Evolutionary conservation across 1,284 basidiomycete genomes (phyloP).

Genomic region (Mycosarcoma maydis): DNA sequence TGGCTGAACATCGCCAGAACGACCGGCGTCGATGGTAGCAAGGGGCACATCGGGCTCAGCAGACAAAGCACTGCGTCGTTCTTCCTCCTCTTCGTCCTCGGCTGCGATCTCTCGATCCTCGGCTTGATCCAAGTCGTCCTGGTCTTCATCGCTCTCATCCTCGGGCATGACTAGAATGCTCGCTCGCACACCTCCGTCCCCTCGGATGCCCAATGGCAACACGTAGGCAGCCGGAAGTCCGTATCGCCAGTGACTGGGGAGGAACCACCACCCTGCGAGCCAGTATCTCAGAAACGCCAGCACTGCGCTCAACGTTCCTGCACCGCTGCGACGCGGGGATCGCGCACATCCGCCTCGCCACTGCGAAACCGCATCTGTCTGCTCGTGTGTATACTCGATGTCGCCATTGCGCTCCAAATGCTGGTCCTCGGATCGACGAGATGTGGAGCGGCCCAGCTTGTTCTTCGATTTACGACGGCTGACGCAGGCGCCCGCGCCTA

Average conservation of each 20-base stretch:
- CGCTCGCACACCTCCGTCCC: slow-evolving; percentile 55
- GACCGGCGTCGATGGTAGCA: background rate
- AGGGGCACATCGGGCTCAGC: slow-evolving; percentile 11
- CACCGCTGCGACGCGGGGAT: slow-evolving; percentile 17
- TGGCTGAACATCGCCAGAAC: background rate
- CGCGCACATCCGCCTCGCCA: slow-evolving; percentile 38
- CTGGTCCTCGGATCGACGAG: slow-evolving; percentile 18
- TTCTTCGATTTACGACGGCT: slow-evolving; percentile 18
- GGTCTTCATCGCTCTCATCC: slow-evolving; percentile 45
- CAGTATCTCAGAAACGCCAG: slow-evolving; percentile 48
- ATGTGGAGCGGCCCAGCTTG: slow-evolving; percentile 7
- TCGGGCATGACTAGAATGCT: slow-evolving; percentile 53
- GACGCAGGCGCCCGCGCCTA: slow-evolving; percentile 21
- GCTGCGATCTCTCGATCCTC: slow-evolving; percentile 41
- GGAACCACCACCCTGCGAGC: slow-evolving; percentile 50
- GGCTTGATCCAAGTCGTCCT: slow-evolving; percentile 20
- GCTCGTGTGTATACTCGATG: slow-evolving; percentile 10
- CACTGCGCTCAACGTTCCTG: slow-evolving; percentile 31
- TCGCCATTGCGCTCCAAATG: background rate
- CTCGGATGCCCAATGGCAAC: slow-evolving; percentile 53
- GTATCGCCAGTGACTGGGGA: slow-evolving; percentile 48
- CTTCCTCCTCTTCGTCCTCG: slow-evolving; percentile 34
- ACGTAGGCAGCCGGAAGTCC: slow-evolving; percentile 50
- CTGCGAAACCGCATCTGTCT: slow-evolving; percentile 22
- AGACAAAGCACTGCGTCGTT: slow-evolving; percentile 6